Base-by-base conservation (phyloP, 1,139 yeast species). In the Kazachstania sp. region DNA sequence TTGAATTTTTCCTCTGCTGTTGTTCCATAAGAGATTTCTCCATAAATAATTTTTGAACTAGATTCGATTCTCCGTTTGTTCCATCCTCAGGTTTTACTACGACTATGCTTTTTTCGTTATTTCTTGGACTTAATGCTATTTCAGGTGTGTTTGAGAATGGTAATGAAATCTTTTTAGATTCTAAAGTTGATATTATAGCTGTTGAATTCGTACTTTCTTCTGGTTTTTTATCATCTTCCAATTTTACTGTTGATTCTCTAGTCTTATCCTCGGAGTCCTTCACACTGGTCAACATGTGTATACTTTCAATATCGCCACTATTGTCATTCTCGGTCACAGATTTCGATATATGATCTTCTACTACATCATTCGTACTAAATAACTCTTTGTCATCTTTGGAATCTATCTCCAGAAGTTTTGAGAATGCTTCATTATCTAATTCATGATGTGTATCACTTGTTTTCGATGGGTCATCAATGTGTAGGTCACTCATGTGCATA, bases 401-500 rank as follows among this genome's bases (percentile, higher is more conserved):
- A 41, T 61, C 63, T 36, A 62, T 51, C 28, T 59, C 64, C 9
- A 59, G 45, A 8, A 62, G 46, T 45, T 57, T 59, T 12, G 61
- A 55, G 44, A 60, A 55, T 36, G 57, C 59, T 32, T 57, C 59
- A 41, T 53, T 51, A 34, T 56, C 60, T 13, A 58, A 36, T 26
- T 52, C 47, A 35, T 53, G 49, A 37, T 56, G 47, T 41, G 52
- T 29, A 26, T 8, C 41, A 7, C 23, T 30, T 19, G 30, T 19
- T 38, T 29, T 45, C 43, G 12, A 2, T 26, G 29, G 13, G 13
- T 56, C 35, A 11, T 13, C 34, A n/a, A 11, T 18, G 13, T 43
- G 28, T 19, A 18, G 15, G 13, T n/a, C 12, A 13, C 12, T 26
- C 38, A 26, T 32, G 4, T 32, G 36, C 15, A 32, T 32, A 32